Conservation (phyloP, 2,329 filamentous ascomycete species). For the Penicillium sp. region DNA sequence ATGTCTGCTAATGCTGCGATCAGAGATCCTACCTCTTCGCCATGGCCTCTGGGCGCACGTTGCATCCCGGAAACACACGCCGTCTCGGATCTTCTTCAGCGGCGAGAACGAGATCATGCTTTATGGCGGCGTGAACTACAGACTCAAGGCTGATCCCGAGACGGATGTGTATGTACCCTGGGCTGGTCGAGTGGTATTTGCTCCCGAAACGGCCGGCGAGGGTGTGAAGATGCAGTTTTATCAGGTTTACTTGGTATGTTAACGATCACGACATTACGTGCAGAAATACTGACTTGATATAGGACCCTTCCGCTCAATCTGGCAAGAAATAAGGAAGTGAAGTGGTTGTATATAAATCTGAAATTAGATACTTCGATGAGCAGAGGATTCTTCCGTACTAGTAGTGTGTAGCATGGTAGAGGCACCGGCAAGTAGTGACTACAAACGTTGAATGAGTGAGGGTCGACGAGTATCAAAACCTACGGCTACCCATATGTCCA, state of each 20-base stretch:
- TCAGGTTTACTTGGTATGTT: conserved; percentile 46
- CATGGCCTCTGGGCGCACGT: conserved; percentile 44
- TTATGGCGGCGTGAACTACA: conserved; percentile 41
- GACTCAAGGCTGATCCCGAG: conserved; percentile 33
- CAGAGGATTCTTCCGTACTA: too few species aligned
- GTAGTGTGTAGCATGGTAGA: too few species aligned
- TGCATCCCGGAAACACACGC: conserved; percentile 36
- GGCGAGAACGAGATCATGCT: conserved; percentile 42
- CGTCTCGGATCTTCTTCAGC: conserved; percentile 37
- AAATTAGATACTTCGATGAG: not conserved
- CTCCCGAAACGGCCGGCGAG: conserved; percentile 21
- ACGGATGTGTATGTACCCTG: conserved; percentile 42
- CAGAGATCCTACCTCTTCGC: conserved; percentile 40
- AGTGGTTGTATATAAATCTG: not conserved
- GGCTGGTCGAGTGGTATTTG: conserved; percentile 43
- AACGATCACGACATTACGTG: not conserved
- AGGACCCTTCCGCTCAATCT: conserved; percentile 40
- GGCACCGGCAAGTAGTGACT: too few species aligned
- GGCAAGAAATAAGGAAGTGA: conserved; percentile 34
- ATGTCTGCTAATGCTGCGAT: not conserved
- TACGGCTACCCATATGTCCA: too few species aligned
- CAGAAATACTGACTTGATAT: conserved; percentile 13
- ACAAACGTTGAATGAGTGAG: too few species aligned
- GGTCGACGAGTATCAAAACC: too few species aligned
- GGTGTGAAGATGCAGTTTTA: conserved; percentile 43